Evolutionary conservation across 2,329 filamentous ascomycete species (phyloP), one percentile per base, ranked within the genome.

Genomic region (Aspergillus pseudonomiae): DNA sequence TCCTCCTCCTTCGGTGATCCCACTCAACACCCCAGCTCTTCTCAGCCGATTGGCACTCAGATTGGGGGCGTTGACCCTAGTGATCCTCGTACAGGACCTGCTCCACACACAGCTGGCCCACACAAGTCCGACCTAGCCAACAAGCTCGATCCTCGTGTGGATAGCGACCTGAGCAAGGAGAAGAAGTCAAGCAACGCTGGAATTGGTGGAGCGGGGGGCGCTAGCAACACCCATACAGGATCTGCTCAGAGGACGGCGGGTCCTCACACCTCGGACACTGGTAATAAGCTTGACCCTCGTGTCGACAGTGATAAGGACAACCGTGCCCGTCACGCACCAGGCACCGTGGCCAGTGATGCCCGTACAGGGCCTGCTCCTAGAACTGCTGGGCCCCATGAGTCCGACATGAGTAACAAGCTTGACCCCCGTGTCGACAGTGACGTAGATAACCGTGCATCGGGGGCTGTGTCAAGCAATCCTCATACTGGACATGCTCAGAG

Each of bases 261-360:
- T 53, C 50, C 50, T 10, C 50, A 53, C 50, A 53, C 26, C 28
- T 53, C 28, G 19, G 12, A 53, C 50, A 32, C 30, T 7, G 50
- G 73, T 41, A 82, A 82, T 67, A 79, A 77, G 64, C 56, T 73
- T 16, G 80, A 82, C 57, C 79, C 79, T 43, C 65, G 65, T 28
- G 63, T 67, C 16, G 65, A 67, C 30, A 63, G 62, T n/a, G 74
- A 78, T 61, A 16, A 66, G 28, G 63, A 66, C 28, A 69, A 68
- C 43, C 67, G 68, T 57, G 63, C 65, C 16, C 67, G 67, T 61
- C 67, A 71, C 52, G 46, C 41, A 16, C 41, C 52, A 41, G 48
- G 57, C 28, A 53, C 58, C 26, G 10, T 19, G 3, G n/a, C 57
- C 14, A 59, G 24, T 14, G 64, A 67, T 43, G 34, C 62, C 11